A percentile compares a stretch with the other conserved stretches of the same genome.
These are phyloP conservation scores for Cynanchum wilfordii DNA, from an alignment of 257 asterid species.

Conservation along the genomic window DNA sequence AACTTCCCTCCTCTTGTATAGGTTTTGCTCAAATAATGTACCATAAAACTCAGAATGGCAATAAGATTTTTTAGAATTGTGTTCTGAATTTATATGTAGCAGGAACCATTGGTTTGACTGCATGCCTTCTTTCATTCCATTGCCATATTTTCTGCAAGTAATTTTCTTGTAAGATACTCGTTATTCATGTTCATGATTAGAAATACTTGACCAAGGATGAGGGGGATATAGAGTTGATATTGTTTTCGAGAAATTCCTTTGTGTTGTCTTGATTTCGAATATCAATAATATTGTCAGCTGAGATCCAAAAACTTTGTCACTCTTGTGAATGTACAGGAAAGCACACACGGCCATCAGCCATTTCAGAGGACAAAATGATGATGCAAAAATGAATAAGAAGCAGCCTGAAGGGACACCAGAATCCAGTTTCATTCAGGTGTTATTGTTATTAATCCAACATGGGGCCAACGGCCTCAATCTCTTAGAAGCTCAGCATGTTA, in stretches of 20 bases:
- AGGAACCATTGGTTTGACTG: not conserved
- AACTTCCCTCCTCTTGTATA: not conserved
- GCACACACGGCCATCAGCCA: constrained; percentile 75
- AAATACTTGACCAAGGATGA: too few species aligned
- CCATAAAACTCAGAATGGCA: not conserved
- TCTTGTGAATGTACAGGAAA: constrained; percentile 46
- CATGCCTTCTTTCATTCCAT: not conserved
- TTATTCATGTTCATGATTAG: not conserved
- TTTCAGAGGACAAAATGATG: constrained; percentile 55
- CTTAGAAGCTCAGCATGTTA: constrained; percentile 93
- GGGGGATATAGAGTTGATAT: not conserved
- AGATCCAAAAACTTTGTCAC: constrained; percentile 3
- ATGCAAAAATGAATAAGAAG: constrained; percentile 29
- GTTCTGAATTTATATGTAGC: not conserved
- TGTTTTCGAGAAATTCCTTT: not conserved
- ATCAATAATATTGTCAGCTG: not conserved
- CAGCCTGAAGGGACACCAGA: constrained; percentile 28
- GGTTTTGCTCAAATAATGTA: not conserved
- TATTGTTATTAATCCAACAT: constrained; percentile 79
- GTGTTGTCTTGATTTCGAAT: not conserved
- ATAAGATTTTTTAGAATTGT: not conserved
- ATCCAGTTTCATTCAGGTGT: constrained; percentile 55
- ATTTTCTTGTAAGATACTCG: not conserved
- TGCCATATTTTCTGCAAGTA: not conserved
- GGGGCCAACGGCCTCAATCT: constrained; percentile 98